Conservation (phyloP, 345 rosid genomes). For the Hevea brasiliensis region DNA sequence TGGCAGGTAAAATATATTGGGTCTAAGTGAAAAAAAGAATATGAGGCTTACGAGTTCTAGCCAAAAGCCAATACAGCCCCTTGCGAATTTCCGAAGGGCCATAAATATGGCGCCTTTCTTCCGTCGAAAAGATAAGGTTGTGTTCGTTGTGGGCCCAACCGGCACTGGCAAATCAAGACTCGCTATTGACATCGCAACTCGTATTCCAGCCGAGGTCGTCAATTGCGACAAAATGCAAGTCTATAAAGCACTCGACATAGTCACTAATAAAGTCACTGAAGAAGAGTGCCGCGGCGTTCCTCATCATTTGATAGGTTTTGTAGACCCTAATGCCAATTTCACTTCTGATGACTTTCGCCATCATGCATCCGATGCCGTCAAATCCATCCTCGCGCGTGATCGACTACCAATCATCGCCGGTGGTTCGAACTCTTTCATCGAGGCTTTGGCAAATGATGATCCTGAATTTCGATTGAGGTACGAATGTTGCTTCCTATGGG, state of each 20-base stretch:
- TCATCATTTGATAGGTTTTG: conserved; percentile 70
- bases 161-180: conserved; percentile 85
- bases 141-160: conserved; percentile 84
- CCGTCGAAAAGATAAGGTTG: conserved; percentile 67
- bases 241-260: conserved; percentile 60
- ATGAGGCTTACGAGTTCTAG: conserved; percentile 49
- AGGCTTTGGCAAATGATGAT: conserved; percentile 57
- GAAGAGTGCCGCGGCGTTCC: conserved; percentile 72
- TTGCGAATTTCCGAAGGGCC: conserved; percentile 44
- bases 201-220: conserved; percentile 67
- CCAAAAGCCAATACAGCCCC: conserved; percentile 50
- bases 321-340: conserved; percentile 51
- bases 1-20: too few species aligned
- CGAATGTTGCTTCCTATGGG: conserved; percentile 80
- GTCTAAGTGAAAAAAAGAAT: neutral
- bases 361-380: conserved; percentile 43
- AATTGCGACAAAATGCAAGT: conserved; percentile 93
- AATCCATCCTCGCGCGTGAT: conserved; percentile 40
- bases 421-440: conserved; percentile 81
- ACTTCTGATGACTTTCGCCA: conserved; percentile 53
- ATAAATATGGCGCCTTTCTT: conserved; percentile 43
- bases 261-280: conserved; percentile 76
- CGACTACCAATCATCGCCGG: conserved; percentile 80
- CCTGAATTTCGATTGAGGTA: conserved; percentile 58
- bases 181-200: conserved; percentile 79